Evolutionary conservation across 164 flowering plant species (phyloP).

Genomic region (Buxus sempervirens): DNA sequence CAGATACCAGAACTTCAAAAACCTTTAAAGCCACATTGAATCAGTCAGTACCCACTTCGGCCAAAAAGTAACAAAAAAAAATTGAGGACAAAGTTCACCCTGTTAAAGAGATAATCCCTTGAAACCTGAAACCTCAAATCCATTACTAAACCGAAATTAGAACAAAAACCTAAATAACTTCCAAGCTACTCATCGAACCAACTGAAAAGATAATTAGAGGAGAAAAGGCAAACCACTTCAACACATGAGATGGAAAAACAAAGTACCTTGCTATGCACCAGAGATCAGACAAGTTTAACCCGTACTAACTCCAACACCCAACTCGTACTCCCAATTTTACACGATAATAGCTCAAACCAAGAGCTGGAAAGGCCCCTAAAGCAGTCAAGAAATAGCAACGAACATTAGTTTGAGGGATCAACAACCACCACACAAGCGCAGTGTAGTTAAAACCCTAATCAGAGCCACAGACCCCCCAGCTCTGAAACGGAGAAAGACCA

Average conservation of each 20-base stretch:
- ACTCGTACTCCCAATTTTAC: slow-evolving; percentile 22
- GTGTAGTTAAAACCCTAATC: slow-evolving; percentile 44
- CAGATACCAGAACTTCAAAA: background rate
- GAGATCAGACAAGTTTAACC: slow-evolving; percentile 18
- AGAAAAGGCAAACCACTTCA: background rate
- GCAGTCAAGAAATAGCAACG: slow-evolving; percentile 33
- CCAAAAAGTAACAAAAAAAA: slow-evolving; percentile 9
- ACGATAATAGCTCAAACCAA: slow-evolving; percentile 8
- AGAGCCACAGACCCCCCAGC: slow-evolving; percentile 28
- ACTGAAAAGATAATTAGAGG: slow-evolving; percentile 1
- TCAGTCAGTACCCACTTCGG: slow-evolving; percentile 7
- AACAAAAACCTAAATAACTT: background rate
- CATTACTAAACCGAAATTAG: background rate
- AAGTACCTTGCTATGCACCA: too few relatives aligned
- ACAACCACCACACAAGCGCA: slow-evolving; percentile 31
- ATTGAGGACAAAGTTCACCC: slow-evolving; percentile 3
- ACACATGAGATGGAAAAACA: too few relatives aligned
- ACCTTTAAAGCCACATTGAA: slow-evolving; percentile 2
- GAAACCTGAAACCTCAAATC: slow-evolving; percentile 2
- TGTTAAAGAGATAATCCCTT: slow-evolving; percentile 3
- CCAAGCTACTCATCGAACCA: slow-evolving; percentile 5
- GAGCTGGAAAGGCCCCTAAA: slow-evolving; percentile 13
- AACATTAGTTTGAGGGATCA: slow-evolving; percentile 43
- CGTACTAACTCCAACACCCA: slow-evolving; percentile 28
- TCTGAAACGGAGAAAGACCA: slow-evolving; percentile 32